Percentiles rank a stretch among this genome's conserved stretches.
Conservation (phyloP, 2,329 filamentous ascomycete genomes). For the Sporothrix euskadiensis region DNA sequence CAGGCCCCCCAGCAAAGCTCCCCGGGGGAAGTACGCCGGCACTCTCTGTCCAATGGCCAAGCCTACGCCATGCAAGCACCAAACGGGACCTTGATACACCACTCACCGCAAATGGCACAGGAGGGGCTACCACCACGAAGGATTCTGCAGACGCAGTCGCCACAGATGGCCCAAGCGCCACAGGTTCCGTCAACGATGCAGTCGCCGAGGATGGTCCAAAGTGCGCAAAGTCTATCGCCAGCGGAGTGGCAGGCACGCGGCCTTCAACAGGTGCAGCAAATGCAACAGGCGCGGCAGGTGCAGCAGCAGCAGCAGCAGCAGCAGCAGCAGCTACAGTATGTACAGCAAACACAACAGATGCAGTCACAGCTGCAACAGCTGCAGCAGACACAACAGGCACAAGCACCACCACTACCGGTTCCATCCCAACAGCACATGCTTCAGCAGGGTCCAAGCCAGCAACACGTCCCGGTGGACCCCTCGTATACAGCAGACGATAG, state of each 20-base stretch:
- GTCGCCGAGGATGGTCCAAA: neutral
- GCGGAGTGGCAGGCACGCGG: neutral
- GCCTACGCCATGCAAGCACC: neutral
- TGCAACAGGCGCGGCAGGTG: slow-evolving; percentile 23
- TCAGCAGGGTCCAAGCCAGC: neutral
- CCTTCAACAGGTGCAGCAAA: slow-evolving; percentile 20
- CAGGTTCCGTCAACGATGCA: neutral
- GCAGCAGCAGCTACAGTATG: neutral
- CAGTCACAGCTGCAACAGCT: neutral
- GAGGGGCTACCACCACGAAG: neutral
- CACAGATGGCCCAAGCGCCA: neutral
- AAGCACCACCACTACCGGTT: neutral
- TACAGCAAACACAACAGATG: slow-evolving; percentile 25
- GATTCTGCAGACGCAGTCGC: neutral
- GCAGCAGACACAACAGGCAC: slow-evolving; percentile 17
- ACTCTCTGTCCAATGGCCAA: neutral
- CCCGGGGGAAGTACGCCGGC: neutral
- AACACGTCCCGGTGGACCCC: neutral
- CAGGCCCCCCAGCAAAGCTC: neutral
- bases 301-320: slow-evolving; percentile 2
- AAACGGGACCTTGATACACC: neutral
- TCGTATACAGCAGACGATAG: too few species aligned
- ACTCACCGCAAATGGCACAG: neutral
- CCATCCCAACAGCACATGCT: neutral
- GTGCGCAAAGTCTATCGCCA: neutral